Conservation (phyloP, 2,329 filamentous ascomycete species). For the Talaromyces sp. region DNA sequence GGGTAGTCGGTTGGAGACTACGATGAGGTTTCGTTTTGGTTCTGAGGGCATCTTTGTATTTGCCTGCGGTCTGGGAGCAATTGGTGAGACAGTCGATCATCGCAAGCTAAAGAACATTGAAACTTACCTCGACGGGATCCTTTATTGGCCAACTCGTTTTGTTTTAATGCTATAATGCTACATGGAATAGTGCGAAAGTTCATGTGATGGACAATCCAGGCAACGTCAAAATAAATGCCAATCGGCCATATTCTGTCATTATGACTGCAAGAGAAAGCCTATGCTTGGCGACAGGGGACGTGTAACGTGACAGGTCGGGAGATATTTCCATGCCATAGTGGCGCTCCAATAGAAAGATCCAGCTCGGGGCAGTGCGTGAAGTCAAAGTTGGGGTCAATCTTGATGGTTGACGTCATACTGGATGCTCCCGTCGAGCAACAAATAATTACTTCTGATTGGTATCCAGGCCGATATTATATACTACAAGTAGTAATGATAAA, state of each 20-base stretch:
- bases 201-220: background rate
- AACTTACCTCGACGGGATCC: background rate
- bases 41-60: constrained; percentile 12
- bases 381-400: background rate
- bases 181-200: background rate
- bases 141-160: background rate
- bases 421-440: background rate
- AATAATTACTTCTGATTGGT: background rate
- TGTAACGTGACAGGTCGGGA: background rate
- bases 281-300: background rate
- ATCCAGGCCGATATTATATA: background rate
- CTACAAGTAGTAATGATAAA: background rate
- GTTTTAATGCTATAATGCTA: background rate
- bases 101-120: background rate
- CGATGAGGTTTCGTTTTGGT: constrained; percentile 48
- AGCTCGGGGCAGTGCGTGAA: background rate
- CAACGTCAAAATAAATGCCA: background rate
- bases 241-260: background rate
- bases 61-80: too few species aligned
- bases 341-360: background rate
- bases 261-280: background rate
- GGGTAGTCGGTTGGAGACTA: constrained; percentile 87
- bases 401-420: constrained; percentile 1
- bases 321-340: background rate
- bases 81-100: background rate